Conservation (phyloP, 2,329 filamentous ascomycete species). For the Talaromyces pinophilus region DNA sequence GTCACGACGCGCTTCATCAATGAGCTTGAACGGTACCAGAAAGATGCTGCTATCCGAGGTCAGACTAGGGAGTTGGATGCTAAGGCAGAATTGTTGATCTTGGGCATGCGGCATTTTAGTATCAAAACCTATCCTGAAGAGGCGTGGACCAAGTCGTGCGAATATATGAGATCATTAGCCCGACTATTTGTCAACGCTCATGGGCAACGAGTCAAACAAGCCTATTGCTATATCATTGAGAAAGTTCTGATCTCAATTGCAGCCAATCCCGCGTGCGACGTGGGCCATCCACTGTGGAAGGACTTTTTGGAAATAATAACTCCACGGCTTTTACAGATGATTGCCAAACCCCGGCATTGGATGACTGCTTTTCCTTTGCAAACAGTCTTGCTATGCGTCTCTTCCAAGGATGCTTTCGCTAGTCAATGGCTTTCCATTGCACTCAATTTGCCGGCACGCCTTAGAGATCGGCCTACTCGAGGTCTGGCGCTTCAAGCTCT, state of each 20-base stretch:
- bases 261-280: slow-evolving; percentile 73
- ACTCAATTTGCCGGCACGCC: slow-evolving; percentile 71
- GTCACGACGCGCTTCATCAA: slow-evolving; percentile 79
- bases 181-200: slow-evolving; percentile 82
- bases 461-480: slow-evolving; percentile 79
- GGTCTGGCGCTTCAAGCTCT: slow-evolving; percentile 84
- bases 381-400: slow-evolving; percentile 83
- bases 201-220: slow-evolving; percentile 85
- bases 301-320: slow-evolving; percentile 79
- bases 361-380: slow-evolving; percentile 82
- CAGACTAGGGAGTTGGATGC: slow-evolving; percentile 66
- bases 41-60: slow-evolving; percentile 61
- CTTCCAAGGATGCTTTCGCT: slow-evolving; percentile 78
- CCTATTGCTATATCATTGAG: slow-evolving; percentile 90
- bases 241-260: slow-evolving; percentile 84
- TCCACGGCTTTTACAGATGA: slow-evolving; percentile 77
- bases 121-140: slow-evolving; percentile 72
- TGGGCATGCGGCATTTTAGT: slow-evolving; percentile 86
- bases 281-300: slow-evolving; percentile 81
- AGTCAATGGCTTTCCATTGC: slow-evolving; percentile 85
- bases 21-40: slow-evolving; percentile 76
- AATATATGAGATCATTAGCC: slow-evolving; percentile 80
- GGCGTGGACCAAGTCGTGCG: slow-evolving; percentile 82
- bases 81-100: slow-evolving; percentile 81
- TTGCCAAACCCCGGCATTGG: slow-evolving; percentile 93